Evolutionary conservation across 75 land plant species (phyloP), one percentile per base, ranked within the genome.

Genomic region (Gnetum montanum): DNA sequence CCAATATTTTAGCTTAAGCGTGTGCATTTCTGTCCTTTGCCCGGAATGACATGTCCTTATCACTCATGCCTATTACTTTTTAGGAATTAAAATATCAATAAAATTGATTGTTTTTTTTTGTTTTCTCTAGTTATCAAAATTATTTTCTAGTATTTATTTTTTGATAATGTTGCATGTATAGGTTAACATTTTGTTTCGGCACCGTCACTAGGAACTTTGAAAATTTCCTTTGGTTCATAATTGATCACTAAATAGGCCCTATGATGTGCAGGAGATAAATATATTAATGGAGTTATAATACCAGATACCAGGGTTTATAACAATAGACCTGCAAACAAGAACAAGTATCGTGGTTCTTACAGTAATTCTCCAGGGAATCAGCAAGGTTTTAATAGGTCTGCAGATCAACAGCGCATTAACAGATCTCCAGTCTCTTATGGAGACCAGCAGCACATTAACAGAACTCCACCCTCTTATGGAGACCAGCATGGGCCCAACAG

Each of bases 251-350:
- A n/a, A n/a, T n/a, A n/a, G n/a, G n/a, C n/a, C n/a, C n/a, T n/a
- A n/a, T n/a, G n/a, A 0, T 19, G 4, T 34, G 24, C 55, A 53
- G 55, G 55, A 16, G 55, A 53, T 31, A 53, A 53, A 26, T 53
- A 53, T n/a, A 34, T 53, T 31, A 53, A 53, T 33, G 55, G 55
- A 24, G 55, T 53, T 19, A 53, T 53, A 2, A 53, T 53, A 34
- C 55, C 55, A 22, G 55, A 53, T 16, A 53, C 55, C 34, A 23
- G 55, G 12, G 37, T 53, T 10, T 53, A 53, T 20, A 53, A 53
- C 34, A 53, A 53, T 25, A 53, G 55, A 36, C 37, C 55, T 53
- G 34, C 36, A 31, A 36, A 36, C 11, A 53, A 36, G 19, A 31
- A 34, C 20, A 53, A 53, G n/a, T n/a, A n/a, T n/a, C n/a, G n/a